Evolutionary conservation across 345 rosid species (phyloP), one percentile per base, ranked within the genome.

Genomic region (Salix purpurea): DNA sequence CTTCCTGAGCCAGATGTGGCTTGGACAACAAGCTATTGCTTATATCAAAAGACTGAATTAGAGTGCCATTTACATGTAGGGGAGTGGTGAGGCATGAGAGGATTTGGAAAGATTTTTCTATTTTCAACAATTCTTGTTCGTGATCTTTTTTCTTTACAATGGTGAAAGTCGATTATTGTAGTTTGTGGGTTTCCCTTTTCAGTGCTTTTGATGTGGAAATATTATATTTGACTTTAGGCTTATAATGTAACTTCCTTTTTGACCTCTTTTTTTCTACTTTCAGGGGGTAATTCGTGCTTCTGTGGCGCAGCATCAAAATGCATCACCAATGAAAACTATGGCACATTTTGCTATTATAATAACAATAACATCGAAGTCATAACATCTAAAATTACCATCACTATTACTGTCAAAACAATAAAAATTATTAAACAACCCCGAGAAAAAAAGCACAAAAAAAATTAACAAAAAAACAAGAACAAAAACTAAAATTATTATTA

Each of bases 251-350:
- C 44, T 40, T n/a, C 40, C 7, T 39, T 67, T 60, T 74, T 77
- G 58, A 60, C 61, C 37, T 1, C 58, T 19, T 42, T 1, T 46
- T 66, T 48, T 72, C n/a, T 74, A 34, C 37, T 82, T 83, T 78
- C 89, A 94, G 98, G 96, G 83, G 50, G 83, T 92, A 26, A 86
- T 96, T 36, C 97, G 98, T 70, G 89, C 96, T 74, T 92, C 97
- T 0, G 90, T 96, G 60, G 82, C 86, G 39, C 93, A 88, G 67
- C 96, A 90, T 81, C 87, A 83, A 3, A 64, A 54, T 81, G 67
- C 81, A 70, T 50, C 76, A 34, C 86, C 81, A 75, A 71, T 71
- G 56, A 96, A 88, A 83, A 71, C 92, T 16, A 71, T 87, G 69
- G 75, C 84, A 26, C n/a, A n/a, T n/a, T n/a, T n/a, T n/a, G n/a